Evolutionary conservation across 2,329 filamentous ascomycete genomes (phyloP), one percentile per base, ranked within the genome.

Genomic region (Pseudocercospora ulei): DNA sequence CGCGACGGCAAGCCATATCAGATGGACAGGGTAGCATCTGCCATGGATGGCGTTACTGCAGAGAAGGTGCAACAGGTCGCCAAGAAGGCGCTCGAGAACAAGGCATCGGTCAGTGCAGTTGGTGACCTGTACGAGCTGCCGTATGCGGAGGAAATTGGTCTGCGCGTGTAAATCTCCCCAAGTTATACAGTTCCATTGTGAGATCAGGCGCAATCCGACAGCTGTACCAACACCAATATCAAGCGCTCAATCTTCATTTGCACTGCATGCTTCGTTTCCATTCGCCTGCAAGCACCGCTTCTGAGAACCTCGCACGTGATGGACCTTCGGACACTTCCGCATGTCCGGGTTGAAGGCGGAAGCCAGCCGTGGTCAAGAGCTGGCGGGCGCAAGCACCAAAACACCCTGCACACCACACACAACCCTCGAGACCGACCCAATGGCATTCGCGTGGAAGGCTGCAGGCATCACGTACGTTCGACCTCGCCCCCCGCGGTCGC

Each of bases 361-460:
- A n/a, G n/a, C n/a, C n/a, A n/a, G n/a, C n/a, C n/a, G n/a, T n/a
- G n/a, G n/a, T n/a, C n/a, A n/a, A n/a, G n/a, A n/a, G n/a, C n/a
- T n/a, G n/a, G 29, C 29, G 18, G 18, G 23, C 38, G 26, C 30
- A 38, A 37, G 39, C 35, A 40, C 29, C 18, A 24, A 38, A 26
- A 45, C 31, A 36, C 33, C 34, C 22, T 30, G 28, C 23, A 36
- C 43, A 36, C 25, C 28, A 30, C 35, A 35, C 19, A 35, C 7
- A 23, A 24, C 36, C 16, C 26, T 24, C 49, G 54, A 43, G 34
- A 58, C 59, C 62, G 57, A 61, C 76, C 84, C 76, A 71, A 98
- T 96, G 90, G 74, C 82, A 70, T 88, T 87, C 73, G 84, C 87
- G 65, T 98, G 88, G 90, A 96, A 95, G 82, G 78, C 87, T 63